Evolutionary conservation across 176 grass and related monocot genomes (phyloP).

Genomic region (Oryza punctata): DNA sequence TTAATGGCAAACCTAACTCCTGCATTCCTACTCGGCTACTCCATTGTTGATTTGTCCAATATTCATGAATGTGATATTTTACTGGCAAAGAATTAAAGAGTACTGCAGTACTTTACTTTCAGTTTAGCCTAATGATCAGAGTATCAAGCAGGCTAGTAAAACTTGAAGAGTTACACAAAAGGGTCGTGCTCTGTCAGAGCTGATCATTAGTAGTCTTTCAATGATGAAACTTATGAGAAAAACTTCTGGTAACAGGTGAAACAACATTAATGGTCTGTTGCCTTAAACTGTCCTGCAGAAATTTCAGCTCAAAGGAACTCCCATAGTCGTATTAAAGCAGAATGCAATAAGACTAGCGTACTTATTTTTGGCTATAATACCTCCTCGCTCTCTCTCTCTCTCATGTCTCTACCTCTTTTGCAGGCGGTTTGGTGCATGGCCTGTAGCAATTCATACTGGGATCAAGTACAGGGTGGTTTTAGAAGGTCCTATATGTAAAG

Average conservation of each 20-base stretch:
- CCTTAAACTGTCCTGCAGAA: constrained; percentile 11
- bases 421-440: constrained; percentile 86
- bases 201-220: background rate
- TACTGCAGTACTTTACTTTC: background rate
- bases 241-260: constrained; percentile 16
- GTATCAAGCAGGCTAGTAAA: background rate
- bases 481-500: constrained; percentile 92
- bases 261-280: background rate
- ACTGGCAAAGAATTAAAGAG: background rate
- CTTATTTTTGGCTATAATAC: background rate
- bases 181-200: background rate
- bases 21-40: background rate
- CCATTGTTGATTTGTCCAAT: constrained; percentile 5
- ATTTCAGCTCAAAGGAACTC: constrained; percentile 15
- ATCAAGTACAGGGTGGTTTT: constrained; percentile 54
- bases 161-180: constrained; percentile 1
- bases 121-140: constrained; percentile 20
- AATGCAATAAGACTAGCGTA: background rate
- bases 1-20: background rate
- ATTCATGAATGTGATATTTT: constrained; percentile 14
- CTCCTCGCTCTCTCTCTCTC: background rate
- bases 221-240: background rate
- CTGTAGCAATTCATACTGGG: constrained; percentile 68
- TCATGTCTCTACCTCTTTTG: constrained; percentile 33
- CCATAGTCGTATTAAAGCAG: constrained; percentile 6